Evolutionary conservation across 1,139 yeast species (phyloP), one percentile per base, ranked within the genome.

Genomic region (Saccharomycopsis hybrid): DNA sequence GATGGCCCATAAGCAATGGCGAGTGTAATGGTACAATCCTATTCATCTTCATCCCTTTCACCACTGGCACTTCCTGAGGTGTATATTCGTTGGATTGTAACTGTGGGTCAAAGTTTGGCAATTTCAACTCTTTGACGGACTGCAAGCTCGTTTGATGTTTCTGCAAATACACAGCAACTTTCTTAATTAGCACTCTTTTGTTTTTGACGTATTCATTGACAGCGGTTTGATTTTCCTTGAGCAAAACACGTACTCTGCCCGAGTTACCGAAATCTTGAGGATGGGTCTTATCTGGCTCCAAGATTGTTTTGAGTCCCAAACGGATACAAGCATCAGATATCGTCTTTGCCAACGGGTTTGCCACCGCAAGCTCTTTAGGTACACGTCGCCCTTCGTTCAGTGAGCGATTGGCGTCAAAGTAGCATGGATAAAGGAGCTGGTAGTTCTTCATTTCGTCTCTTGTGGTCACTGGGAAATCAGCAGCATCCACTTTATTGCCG

Each of bases 241-340:
- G 59, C 46, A 80, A 69, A 25, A 89, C 85, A 58, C 96, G 77
- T 38, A 92, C 92, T 59, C 97, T 76, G 11, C 98, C 98, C 1
- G 97, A 95, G 63, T 92, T 92, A 55, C 97, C 96, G 76, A 85
- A 92, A 68, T 92, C 98, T 64, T 89, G 96, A 8, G 98, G 98
- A 66, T 92, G 98, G 2, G 85, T 69, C 67, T 89, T 92, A 55
- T 85, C 88, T 56, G 92, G 80, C 66, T 85, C 92, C 55, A 80
- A 72, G 50, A 82, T 71, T 41, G 66, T 64, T 1, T 70, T 72
- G 41, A 68, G 54, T 27, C 64, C 64, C 30, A 69, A 43, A 7
- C 57, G 42, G 25, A 66, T 62, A 31, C 85, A 73, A 0, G 76
- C 85, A 50, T 87, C 95, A 35, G 85, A 76, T 33, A 92, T 75